phyloP scores from a whole-genome alignment of 2,329 filamentous ascomycete genomes.

The Verruconis gallopava region DNA sequence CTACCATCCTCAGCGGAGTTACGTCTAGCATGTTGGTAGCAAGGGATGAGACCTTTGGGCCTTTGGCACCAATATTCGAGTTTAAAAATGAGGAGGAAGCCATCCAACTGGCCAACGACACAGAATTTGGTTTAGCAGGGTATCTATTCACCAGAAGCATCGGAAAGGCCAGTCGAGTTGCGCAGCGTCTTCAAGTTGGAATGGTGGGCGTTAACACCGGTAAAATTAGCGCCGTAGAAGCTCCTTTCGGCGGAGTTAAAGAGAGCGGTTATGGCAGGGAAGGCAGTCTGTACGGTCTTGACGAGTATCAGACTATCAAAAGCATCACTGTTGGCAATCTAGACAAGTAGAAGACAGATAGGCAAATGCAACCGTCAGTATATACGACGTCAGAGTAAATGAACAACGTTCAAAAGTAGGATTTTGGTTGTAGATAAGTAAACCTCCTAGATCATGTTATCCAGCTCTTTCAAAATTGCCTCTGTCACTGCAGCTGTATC shows the following conservation, averaged over 20 bases:
- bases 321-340: constrained; percentile 11
- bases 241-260: constrained; percentile 11
- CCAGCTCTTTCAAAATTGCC: constrained; percentile 29
- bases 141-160: constrained; percentile 18
- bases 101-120: constrained; percentile 19
- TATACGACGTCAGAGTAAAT: no score
- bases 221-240: constrained; percentile 8
- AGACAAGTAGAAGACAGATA: constrained; percentile 4
- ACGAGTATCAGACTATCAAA: constrained; percentile 11
- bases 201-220: constrained; percentile 12
- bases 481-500: constrained; percentile 30
- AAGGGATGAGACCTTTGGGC: constrained; percentile 22
- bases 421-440: no score
- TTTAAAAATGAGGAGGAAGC: constrained; percentile 22
- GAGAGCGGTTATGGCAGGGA: constrained; percentile 11
- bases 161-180: constrained; percentile 15
- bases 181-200: constrained; percentile 12
- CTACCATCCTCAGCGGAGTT: constrained; percentile 10
- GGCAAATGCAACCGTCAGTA: no score
- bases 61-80: constrained; percentile 16
- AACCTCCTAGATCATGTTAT: no score
- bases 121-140: constrained; percentile 20
- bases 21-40: constrained; percentile 14
- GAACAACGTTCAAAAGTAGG: no score
- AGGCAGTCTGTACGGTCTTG: constrained; percentile 8